Conservation (phyloP, 2,329 filamentous ascomycete genomes). For the Fusarium robinianum region DNA sequence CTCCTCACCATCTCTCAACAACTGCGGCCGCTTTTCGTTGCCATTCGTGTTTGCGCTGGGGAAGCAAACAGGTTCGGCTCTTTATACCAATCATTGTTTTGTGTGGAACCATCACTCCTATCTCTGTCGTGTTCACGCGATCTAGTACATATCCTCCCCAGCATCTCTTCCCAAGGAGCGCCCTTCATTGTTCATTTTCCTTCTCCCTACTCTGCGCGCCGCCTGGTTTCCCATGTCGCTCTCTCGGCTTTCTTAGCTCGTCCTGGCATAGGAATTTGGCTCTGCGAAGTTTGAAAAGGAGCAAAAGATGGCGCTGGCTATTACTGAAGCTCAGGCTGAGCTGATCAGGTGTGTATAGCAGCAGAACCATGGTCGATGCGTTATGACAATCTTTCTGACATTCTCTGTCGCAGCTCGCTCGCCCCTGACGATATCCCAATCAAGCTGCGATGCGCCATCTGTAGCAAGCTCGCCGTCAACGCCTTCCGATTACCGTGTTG, state of each 20-base stretch:
- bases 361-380: too few species aligned
- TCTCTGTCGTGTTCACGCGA: constrained; percentile 14
- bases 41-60: constrained; percentile 25
- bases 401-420: constrained; percentile 70
- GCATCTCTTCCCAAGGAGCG: constrained; percentile 14
- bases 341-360: constrained; percentile 55
- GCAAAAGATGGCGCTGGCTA: constrained; percentile 44
- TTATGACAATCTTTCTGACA: constrained; percentile 15
- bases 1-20: constrained; percentile 30
- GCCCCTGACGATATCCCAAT: constrained; percentile 87
- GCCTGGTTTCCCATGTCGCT: constrained; percentile 33
- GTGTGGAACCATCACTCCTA: constrained; percentile 5
- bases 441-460: constrained; percentile 92
- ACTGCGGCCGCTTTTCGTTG: constrained; percentile 19
- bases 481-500: constrained; percentile 92
- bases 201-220: constrained; percentile 8
- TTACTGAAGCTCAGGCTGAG: constrained; percentile 59
- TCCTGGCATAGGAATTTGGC: constrained; percentile 27
- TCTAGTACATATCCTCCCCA: constrained; percentile 13
- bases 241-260: constrained; percentile 26
- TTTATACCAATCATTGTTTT: constrained; percentile 19
- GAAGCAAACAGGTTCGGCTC: constrained; percentile 29
- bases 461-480: constrained; percentile 87
- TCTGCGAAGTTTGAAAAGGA: constrained; percentile 13
- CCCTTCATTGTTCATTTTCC: constrained; percentile 9